Evolutionary conservation across 1,139 yeast genomes (phyloP), one percentile per base, ranked within the genome.

Genomic region (Pichia sp.): DNA sequence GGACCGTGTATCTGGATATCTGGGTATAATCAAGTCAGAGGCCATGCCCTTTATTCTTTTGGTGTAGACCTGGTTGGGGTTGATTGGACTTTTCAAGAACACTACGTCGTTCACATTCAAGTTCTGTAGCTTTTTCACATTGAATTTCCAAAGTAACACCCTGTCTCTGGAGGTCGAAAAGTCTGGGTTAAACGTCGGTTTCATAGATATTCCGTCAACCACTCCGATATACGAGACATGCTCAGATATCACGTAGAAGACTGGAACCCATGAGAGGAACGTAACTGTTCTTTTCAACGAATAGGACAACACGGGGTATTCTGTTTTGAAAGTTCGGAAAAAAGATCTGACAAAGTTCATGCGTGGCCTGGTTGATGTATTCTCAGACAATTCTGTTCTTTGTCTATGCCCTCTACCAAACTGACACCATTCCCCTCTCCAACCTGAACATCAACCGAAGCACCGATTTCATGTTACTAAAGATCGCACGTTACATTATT

Each of bases 171-270:
- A 57, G 8, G 53, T 29, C 30, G 68, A 64, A 16, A 77, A 69
- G 23, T 79, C 74, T 48, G 82, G 77, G 67, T 92, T 92, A 65
- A 92, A 79, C 0, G 96, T 81, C 1, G 98, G 98, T 50, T 88
- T 77, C 98, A 92, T 92, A 19, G 96, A 89, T 44, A 79, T 70
- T 1, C 98, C 98, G 43, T 84, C 80, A n/a, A 92, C 80, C 68
- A 82, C 81, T 19, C 90, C 88, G 16, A 92, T 78, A 68, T 84
- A 90, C 54, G 81, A 82, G 6, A 83, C 82, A 68, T 87, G 90
- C 63, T 87, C 89, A 41, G 84, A 79, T 60, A 86, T 72, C 0
- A 89, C 80, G 63, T 84, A 79, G 23, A 80, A 71, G 51, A 90
- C 97, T 0, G 97, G 97, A 45, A 90, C 71, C 97, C 97, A 90